Evolutionary conservation across 192 early-diverging fungal genomes (phyloP), one percentile per base, ranked within the genome.

Genomic region (Dimargaris cristalligena): DNA sequence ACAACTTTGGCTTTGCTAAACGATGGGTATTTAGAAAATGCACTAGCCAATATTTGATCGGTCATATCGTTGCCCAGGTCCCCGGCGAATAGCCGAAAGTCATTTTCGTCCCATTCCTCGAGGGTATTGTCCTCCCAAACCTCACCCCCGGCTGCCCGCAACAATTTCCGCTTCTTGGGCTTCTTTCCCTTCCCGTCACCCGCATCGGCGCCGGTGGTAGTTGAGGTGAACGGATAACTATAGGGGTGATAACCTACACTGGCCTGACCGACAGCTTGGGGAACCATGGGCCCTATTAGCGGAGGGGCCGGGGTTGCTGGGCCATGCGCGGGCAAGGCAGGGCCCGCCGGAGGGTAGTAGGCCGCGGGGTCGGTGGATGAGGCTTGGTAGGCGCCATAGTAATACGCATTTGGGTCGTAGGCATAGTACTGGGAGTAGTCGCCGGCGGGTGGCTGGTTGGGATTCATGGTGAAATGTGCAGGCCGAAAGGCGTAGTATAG

Each of bases 41-140:
- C 76, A 56, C 86, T 82, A 25, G 71, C 66, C 28, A 94, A 70
- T 32, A 89, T 52, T 22, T 94, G 90, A 60, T 87, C 84, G 0
- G 84, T 91, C 2, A 94, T 88, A 59, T 97, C 94, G 58, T 89
- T 91, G 26, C 94, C 94, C 28, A 97, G 71, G 69, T 97, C 88
- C 47, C 94, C 92, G 58, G 82, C 88, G 74, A 94, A 97, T 50
- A 97, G 66, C 28, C 94, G 75, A 71, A 85, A 97, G 69, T 97
- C 94, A 60, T 94, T 85, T 14, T 74, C 65, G 56, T 91, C 88
- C 88, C 92, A 97, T 25, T 91, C 86, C 46, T 78, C 71, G 44
- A 97, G 66, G 8, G 89, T 82, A 22, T 75, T 59, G 61, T 97
- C 94, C 62, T 95, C 90, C 94, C 94, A 97, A 29, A 85, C 78